These are phyloP conservation scores for Juglanconis oblonga DNA, from an alignment of 2,329 filamentous ascomycete genomes.

Conservation along the genomic window DNA sequence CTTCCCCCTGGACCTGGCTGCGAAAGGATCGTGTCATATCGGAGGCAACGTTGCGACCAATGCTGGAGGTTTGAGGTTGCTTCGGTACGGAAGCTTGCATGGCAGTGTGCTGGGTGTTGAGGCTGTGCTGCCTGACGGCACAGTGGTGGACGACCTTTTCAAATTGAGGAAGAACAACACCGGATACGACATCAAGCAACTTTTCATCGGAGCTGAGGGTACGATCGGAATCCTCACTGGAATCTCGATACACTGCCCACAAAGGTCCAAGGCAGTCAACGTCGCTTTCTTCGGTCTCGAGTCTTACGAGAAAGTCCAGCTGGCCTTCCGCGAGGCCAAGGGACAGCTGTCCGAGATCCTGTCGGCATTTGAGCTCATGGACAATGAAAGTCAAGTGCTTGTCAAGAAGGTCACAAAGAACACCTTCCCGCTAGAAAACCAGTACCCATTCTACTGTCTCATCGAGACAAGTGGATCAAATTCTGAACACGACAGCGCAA, in stretches of 20 bases:
- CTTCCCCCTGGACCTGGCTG: conserved; percentile 95
- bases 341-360: conserved; percentile 88
- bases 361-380: conserved; percentile 98
- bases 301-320: conserved; percentile 84
- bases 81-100: conserved; percentile 92
- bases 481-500: conserved; percentile 86
- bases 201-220: conserved; percentile 94
- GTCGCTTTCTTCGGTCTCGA: conserved; percentile 92
- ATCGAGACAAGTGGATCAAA: conserved; percentile 97
- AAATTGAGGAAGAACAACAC: conserved; percentile 97
- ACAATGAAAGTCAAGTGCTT: conserved; percentile 74
- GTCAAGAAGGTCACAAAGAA: conserved; percentile 72
- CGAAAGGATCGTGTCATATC: conserved; percentile 94
- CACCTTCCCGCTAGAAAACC: conserved; percentile 75
- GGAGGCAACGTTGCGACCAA: conserved; percentile 96
- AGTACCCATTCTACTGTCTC: conserved; percentile 92
- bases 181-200: conserved; percentile 93
- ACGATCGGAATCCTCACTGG: conserved; percentile 93
- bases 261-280: conserved; percentile 82
- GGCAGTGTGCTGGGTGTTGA: conserved; percentile 90
- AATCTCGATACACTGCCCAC: conserved; percentile 84
- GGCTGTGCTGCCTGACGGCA: conserved; percentile 90
- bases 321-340: conserved; percentile 86
- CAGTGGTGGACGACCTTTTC: conserved; percentile 82
- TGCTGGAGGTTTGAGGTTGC: conserved; percentile 82